phyloP scores from a whole-genome alignment of 805 yeast genomes.

The Brettanomyces bruxellensis region DNA sequence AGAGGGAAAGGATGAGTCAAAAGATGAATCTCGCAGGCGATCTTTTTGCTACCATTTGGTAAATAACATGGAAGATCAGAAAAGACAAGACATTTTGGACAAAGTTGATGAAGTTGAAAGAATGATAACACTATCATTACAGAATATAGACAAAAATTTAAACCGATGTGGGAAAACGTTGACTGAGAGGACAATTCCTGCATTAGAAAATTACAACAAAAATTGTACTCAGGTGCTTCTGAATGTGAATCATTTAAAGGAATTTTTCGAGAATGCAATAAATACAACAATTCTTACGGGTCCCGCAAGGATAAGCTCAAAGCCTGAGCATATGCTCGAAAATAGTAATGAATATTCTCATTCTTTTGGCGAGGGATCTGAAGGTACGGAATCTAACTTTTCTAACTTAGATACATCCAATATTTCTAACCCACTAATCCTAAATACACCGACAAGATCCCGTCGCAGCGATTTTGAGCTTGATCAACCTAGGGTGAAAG shows the following conservation, averaged over 20 bases:
- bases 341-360: neutral
- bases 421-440: neutral
- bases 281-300: slow-evolving; percentile 21
- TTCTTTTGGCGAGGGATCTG: neutral
- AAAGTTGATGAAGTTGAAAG: slow-evolving; percentile 67
- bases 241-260: slow-evolving; percentile 67
- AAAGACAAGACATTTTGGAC: slow-evolving; percentile 11
- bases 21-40: slow-evolving; percentile 15
- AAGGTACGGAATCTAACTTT: neutral
- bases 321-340: neutral
- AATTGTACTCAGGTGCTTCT: slow-evolving; percentile 55
- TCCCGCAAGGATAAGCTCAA: slow-evolving; percentile 1
- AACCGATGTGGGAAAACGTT: slow-evolving; percentile 60
- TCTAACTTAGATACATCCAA: neutral
- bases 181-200: slow-evolving; percentile 60
- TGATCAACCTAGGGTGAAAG: no score
- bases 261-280: slow-evolving; percentile 51
- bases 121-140: slow-evolving; percentile 66
- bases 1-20: slow-evolving; percentile 9
- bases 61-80: slow-evolving; percentile 5
- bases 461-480: no score
- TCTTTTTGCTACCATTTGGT: slow-evolving; percentile 23
- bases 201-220: slow-evolving; percentile 48
- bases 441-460: no score
- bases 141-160: slow-evolving; percentile 69